Conservation (phyloP, 805 yeast species). For the Monosporozyma yasuniensis region DNA sequence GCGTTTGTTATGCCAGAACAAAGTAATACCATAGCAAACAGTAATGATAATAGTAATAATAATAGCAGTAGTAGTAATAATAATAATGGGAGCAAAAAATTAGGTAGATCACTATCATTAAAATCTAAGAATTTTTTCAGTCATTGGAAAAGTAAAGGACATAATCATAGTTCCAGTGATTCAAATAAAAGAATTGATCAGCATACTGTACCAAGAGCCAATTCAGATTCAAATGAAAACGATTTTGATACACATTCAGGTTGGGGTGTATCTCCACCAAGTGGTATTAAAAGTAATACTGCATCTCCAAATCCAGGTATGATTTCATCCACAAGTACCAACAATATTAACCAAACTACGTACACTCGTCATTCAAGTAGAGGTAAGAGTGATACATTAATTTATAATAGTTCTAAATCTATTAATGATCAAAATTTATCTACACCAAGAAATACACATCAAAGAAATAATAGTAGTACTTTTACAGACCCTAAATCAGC, state of each 20-base stretch:
- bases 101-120: conserved; percentile 29
- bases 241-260: conserved; percentile 27
- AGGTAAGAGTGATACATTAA: conserved; percentile 25
- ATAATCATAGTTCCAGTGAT: background rate
- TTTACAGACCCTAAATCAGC: conserved; percentile 1
- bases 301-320: background rate
- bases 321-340: background rate
- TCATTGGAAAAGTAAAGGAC: conserved; percentile 12
- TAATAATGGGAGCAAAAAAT: conserved; percentile 4
- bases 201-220: background rate
- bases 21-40: too few species aligned
- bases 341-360: background rate
- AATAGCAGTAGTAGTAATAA: background rate
- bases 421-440: background rate
- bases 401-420: conserved; percentile 6
- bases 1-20: background rate
- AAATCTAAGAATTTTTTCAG: conserved; percentile 25
- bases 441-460: conserved; percentile 5
- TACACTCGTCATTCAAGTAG: conserved; percentile 7
- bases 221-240: background rate
- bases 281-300: background rate
- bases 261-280: conserved; percentile 23
- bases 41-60: too few species aligned
- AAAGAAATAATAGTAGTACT: conserved; percentile 11
- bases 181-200: background rate